Evolutionary conservation across 169 alveolate species (phyloP), one percentile per base, ranked within the genome.

Genomic region (Theileria orientalis): DNA sequence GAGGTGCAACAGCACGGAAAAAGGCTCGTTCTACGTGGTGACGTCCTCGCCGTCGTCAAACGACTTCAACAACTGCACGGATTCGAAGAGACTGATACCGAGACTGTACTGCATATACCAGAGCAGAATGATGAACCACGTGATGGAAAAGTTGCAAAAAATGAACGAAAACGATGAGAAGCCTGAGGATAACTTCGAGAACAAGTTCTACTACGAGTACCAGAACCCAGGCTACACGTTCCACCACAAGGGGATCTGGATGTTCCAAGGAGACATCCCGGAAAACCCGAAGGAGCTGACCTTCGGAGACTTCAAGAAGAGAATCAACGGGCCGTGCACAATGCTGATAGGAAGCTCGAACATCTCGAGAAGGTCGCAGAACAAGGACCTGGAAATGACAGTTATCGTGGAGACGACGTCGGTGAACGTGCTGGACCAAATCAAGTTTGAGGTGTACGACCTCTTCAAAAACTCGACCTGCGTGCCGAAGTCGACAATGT

Each of bases 261-360:
- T 68, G 56, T 49, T 74, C 59, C 72, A 76, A 80, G 71, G 83
- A 61, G 59, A 66, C 46, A 62, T 74, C 33, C 76, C 85, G n/a
- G 37, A 47, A 54, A 70, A 40, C 52, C 46, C 57, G 37, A 78
- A 74, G 30, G 59, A 68, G 54, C 27, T 35, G 27, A 70, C 88
- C 21, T 77, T 52, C 25, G 66, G 57, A 44, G 78, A 83, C 47
- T 56, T 70, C 59, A 46, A 71, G 74, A 40, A 73, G 19, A 25
- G 40, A 19, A 49, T 47, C 3, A 67, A 46, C 29, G 74, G 75
- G 29, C 94, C 94, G 14, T 85, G 92, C 72, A 70, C 90, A 0
- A 89, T 83, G 54, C 82, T 85, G 13, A 89, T 89, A 27, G 94
- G 94, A 2, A 89, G 94, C 57, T 89, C 94, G 8, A 89, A 89